Evolutionary conservation across 2,329 filamentous ascomycete genomes (phyloP).

Genomic region (Ophiosphaerella narmari): DNA sequence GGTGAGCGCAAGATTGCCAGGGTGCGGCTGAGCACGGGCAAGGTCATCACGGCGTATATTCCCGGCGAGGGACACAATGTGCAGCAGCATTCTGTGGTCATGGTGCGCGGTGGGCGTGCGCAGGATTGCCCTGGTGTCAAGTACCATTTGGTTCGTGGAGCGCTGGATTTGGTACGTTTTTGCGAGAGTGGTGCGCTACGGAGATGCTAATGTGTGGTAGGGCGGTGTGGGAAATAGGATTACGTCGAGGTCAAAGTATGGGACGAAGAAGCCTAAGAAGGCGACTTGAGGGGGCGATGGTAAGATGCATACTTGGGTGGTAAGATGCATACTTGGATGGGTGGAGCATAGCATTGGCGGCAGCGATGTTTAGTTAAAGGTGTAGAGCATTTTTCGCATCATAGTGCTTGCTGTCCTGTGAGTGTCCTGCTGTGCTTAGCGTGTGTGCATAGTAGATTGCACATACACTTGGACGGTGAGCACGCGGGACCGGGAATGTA

Average conservation of each 20-base stretch:
- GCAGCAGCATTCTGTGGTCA: constrained; percentile 96
- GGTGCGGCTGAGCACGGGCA: constrained; percentile 84
- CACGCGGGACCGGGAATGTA: not conserved
- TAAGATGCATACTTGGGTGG: constrained; percentile 18
- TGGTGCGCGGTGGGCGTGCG: constrained; percentile 88
- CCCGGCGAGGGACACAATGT: constrained; percentile 98
- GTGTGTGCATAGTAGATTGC: not conserved
- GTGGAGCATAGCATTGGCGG: constrained; percentile 37
- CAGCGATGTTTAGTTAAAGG: constrained; percentile 20
- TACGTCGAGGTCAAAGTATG: constrained; percentile 91
- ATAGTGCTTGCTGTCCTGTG: no score
- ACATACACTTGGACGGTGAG: no score
- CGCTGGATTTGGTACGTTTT: constrained; percentile 82
- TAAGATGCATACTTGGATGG: constrained; percentile 19
- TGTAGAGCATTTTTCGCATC: no score
- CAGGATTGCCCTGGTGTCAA: constrained; percentile 99
- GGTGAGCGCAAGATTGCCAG: constrained; percentile 95
- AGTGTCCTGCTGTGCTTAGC: not conserved
- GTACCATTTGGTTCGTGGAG: constrained; percentile 90
- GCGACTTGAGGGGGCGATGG: constrained; percentile 20
- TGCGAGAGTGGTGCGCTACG: not conserved
- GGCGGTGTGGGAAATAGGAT: constrained; percentile 86
- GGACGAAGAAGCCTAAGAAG: constrained; percentile 94
- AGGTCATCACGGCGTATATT: constrained; percentile 89
- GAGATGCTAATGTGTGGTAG: constrained; percentile 55